Base-by-base conservation (phyloP, 345 rosid genomes). In the Adansonia digitata region DNA sequence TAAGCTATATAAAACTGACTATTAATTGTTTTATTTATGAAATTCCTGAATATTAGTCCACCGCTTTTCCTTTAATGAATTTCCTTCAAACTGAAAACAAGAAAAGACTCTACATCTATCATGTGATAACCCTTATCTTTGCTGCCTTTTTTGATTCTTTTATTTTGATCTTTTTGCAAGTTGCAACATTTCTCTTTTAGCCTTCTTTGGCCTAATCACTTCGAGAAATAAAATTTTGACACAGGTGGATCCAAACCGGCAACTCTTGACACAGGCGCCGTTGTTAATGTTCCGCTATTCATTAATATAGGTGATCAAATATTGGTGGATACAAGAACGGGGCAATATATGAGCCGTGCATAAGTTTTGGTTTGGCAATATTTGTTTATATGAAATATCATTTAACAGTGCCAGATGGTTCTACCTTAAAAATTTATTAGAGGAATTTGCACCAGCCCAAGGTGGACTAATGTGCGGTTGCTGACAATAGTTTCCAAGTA, bases 221-320 rank as follows among this genome's bases (percentile, higher is more conserved):
- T n/a, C n/a, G n/a, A n/a, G n/a, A n/a, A n/a, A n/a, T 39, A 22
- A 55, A 22, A 46, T 43, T 14, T 66, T 29, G 57, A 73, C 40
- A 68, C 82, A 92, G 98, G 98, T 84, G 98, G 98, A 60, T 78
- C 95, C 35, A 94, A 94, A 83, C 89, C 93, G 8, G 98, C 94
- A 10, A 90, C 87, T 60, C 78, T 92, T 26, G 99, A 95, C 62
- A 91, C 98, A 1, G 98, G 99, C n/a, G 97, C 92, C n/a, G 82
- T 85, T 4, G 94, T 92, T 22, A 90, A 84, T 51, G 98, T 91
- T 66, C 98, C 98, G 0, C 80, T 92, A 73, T 92, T 94, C 72
- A 78, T 94, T 18, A 88, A 90, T 49, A n/a, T 75, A 22, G 97
- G 94, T 3, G 98, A 90, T 4, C 85, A 89, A 27, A 88, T 92